phyloP scores from a whole-genome alignment of 345 rosid genomes.

The Populus simonii region DNA sequence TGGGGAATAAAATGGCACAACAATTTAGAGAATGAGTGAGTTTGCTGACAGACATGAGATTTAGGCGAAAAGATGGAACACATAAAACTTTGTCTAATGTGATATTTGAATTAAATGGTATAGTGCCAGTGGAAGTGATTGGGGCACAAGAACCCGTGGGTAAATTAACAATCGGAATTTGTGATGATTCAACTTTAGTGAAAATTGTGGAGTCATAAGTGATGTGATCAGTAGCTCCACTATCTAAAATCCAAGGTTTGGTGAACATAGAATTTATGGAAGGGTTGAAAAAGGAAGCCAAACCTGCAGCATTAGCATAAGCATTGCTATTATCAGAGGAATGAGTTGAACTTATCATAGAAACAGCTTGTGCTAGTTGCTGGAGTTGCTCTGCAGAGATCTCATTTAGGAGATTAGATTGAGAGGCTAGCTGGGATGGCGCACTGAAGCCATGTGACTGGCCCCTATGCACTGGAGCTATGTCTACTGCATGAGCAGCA shows the following conservation, averaged over 20 bases:
- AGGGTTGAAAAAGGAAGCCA: neutral
- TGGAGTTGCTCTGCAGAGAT: neutral
- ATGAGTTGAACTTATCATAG: neutral
- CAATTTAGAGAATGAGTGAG: neutral
- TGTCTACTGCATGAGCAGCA: neutral
- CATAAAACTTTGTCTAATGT: neutral
- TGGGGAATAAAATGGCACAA: neutral
- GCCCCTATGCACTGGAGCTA: neutral
- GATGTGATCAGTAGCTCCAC: constrained; percentile 8
- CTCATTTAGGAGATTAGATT: neutral
- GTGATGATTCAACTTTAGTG: neutral
- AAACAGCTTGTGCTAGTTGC: neutral
- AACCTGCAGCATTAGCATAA: neutral
- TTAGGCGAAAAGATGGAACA: constrained; percentile 5
- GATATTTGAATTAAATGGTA: neutral
- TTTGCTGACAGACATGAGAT: constrained; percentile 5
- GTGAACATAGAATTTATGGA: neutral
- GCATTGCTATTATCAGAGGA: neutral
- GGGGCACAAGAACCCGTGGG: neutral
- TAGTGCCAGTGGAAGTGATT: neutral
- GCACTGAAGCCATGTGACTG: neutral
- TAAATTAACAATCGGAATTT: constrained; percentile 1
- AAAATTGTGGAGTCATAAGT: neutral
- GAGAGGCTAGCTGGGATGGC: neutral
- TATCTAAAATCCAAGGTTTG: constrained; percentile 5